Evolutionary conservation across 2,329 filamentous ascomycete species (phyloP).

Genomic region (Aureobasidium sp.): DNA sequence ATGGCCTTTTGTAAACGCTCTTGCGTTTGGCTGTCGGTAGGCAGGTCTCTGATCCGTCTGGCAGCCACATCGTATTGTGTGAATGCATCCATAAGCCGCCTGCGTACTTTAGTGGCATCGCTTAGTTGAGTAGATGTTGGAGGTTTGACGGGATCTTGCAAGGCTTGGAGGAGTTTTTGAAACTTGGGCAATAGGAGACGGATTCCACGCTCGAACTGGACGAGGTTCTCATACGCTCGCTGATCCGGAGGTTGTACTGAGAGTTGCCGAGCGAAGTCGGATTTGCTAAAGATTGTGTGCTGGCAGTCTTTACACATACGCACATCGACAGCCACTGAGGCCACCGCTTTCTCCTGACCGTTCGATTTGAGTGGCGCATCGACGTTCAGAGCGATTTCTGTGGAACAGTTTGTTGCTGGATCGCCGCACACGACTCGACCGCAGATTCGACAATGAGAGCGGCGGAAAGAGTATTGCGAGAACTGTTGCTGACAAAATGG

Average conservation of each 20-base stretch:
- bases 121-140: conserved; percentile 76
- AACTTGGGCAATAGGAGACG: conserved; percentile 84
- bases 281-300: conserved; percentile 73
- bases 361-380: conserved; percentile 50
- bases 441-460: conserved; percentile 96
- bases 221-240: conserved; percentile 82
- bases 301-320: conserved; percentile 95
- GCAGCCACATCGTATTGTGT: conserved; percentile 88
- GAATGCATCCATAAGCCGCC: conserved; percentile 88
- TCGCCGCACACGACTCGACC: conserved; percentile 95
- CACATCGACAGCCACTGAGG: conserved; percentile 77
- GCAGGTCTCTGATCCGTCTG: conserved; percentile 81
- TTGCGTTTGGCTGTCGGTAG: conserved; percentile 77
- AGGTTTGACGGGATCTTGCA: conserved; percentile 77
- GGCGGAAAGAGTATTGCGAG: conserved; percentile 88
- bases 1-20: conserved; percentile 81
- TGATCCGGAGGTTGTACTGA: conserved; percentile 76
- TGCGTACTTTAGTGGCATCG: conserved; percentile 91
- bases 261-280: conserved; percentile 80
- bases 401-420: conserved; percentile 83
- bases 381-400: conserved; percentile 84
- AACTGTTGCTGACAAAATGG: conserved; percentile 98
- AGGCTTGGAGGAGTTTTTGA: conserved; percentile 75
- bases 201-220: conserved; percentile 91
- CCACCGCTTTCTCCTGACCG: conserved; percentile 46